Conservation (phyloP, 2,329 filamentous ascomycete species). For the Dactylella cylindrospora region DNA sequence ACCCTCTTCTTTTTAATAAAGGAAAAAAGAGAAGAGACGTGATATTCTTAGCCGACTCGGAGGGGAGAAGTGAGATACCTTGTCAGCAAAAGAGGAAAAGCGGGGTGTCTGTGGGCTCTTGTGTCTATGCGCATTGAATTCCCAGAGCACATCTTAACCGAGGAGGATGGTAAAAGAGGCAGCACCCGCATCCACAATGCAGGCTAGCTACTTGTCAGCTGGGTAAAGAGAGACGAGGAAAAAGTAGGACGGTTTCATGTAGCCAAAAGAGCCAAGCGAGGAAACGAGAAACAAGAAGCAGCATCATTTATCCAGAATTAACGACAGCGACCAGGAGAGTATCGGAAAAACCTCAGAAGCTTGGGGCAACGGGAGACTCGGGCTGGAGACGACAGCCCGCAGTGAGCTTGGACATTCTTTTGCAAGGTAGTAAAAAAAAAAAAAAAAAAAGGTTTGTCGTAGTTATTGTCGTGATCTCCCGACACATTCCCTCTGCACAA, state of each 20-base stretch:
- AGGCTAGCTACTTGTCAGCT: constrained; percentile 19
- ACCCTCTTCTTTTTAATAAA: constrained; percentile 40
- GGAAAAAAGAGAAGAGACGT: too few species aligned
- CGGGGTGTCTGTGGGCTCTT: constrained; percentile 24
- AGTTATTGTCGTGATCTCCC: too few species aligned
- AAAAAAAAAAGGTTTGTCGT: too few species aligned
- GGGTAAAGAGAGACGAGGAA: constrained; percentile 4
- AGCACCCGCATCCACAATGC: constrained; percentile 6
- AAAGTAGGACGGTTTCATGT: constrained; percentile 10
- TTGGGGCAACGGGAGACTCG: too few species aligned
- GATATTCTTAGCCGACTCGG: too few species aligned
- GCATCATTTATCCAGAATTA: constrained; percentile 44
- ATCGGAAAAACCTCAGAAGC: constrained; percentile 38
- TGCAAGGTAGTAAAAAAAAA: too few species aligned
- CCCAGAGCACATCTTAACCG: constrained; percentile 29
- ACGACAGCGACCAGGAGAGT: constrained; percentile 8
- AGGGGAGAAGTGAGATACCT: too few species aligned
- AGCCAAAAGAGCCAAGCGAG: constrained; percentile 41
- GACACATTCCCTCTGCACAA: too few species aligned
- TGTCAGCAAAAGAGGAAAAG: constrained; percentile 12
- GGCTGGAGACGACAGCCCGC: too few species aligned
- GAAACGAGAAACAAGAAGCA: constrained; percentile 40
- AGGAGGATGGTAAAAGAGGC: constrained; percentile 7
- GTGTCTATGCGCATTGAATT: constrained; percentile 14
- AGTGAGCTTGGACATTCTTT: too few species aligned